Percentiles rank a stretch among this genome's conserved stretches.
Conservation (phyloP, 495 filamentous ascomycete genomes). For the Neurospora tetrasperma region DNA sequence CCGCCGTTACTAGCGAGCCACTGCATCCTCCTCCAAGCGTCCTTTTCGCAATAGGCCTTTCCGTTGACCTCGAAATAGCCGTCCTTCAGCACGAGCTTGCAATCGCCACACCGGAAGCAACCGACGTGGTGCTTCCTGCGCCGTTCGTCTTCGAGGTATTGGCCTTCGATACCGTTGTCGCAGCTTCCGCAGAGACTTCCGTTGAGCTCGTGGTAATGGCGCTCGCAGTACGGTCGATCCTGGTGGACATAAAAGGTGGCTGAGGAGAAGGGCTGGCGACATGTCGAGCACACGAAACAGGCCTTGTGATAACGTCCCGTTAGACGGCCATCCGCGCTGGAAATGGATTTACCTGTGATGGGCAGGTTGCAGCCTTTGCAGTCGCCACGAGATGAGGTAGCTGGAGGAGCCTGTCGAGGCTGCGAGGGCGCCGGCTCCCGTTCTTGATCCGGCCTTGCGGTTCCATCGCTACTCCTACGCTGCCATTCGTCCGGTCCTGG, state of each 20-base stretch:
- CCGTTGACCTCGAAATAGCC: conserved; percentile 51
- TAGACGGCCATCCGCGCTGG: conserved; percentile 84
- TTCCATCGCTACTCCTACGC: not conserved
- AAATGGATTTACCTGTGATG: conserved; percentile 87
- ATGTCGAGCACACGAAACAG: conserved; percentile 88
- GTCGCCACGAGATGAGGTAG: conserved; percentile 46
- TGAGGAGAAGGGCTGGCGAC: conserved; percentile 69
- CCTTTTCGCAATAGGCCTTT: conserved; percentile 67
- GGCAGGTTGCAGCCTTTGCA: conserved; percentile 72
- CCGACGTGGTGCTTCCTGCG: conserved; percentile 73
- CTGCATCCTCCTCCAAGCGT: conserved; percentile 54
- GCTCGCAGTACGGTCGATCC: conserved; percentile 81
- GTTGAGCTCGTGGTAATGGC: conserved; percentile 89
- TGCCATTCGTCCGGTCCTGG: not conserved
- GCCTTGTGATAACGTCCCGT: conserved; percentile 89
- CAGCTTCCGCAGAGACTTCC: conserved; percentile 73
- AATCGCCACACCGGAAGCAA: conserved; percentile 73
- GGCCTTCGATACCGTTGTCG: conserved; percentile 79
- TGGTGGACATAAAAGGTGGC: conserved; percentile 87
- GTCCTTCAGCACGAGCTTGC: conserved; percentile 47
- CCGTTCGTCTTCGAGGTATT: conserved; percentile 80
- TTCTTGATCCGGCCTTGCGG: not conserved
- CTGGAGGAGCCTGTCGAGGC: conserved; percentile 5
- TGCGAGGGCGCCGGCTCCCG: conserved; percentile 8
- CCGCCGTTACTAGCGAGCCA: conserved; percentile 3